Percentiles rank a stretch among this genome's conserved stretches.
These are phyloP conservation scores for Mortierella sp. DNA, from an alignment of 371 early-diverging fungal genomes.

Conservation along the genomic window DNA sequence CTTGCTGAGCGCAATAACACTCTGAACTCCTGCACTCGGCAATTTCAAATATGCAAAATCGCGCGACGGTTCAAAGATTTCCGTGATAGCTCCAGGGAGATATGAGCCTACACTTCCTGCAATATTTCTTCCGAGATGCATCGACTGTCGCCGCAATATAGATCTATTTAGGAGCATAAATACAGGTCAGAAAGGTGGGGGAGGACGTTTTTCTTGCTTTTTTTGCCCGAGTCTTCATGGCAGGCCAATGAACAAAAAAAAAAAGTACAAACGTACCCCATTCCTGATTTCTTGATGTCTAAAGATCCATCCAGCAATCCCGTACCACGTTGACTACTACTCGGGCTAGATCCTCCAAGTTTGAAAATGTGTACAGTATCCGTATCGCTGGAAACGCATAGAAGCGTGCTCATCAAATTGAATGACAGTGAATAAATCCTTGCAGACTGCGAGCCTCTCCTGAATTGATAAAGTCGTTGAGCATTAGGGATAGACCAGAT, in stretches of 20 bases:
- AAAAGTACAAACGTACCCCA: constrained; percentile 21
- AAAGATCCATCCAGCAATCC: constrained; percentile 8
- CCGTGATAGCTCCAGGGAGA: constrained; percentile 89
- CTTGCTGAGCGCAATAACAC: constrained; percentile 86
- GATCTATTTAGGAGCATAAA: constrained; percentile 18
- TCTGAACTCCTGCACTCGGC: constrained; percentile 83
- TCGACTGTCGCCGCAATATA: constrained; percentile 68
- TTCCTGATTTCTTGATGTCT: constrained; percentile 9
- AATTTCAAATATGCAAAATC: constrained; percentile 94
- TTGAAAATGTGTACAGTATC: constrained; percentile 98
- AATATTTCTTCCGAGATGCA: constrained; percentile 68
- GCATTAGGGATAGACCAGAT: constrained; percentile 92
- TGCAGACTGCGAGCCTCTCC: constrained; percentile 93
- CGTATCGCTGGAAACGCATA: constrained; percentile 91
- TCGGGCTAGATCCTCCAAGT: constrained; percentile 52
- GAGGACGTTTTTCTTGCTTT: too few relatives aligned
- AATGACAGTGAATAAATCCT: constrained; percentile 93
- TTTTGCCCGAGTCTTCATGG: too few relatives aligned
- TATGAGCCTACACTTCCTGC: constrained; percentile 88
- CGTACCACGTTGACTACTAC: too few relatives aligned
- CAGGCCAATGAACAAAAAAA: too few relatives aligned
- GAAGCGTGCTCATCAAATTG: constrained; percentile 80
- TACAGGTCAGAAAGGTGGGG: too few relatives aligned
- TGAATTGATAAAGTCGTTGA: constrained; percentile 92
- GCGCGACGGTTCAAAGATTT: constrained; percentile 95